Conservation (phyloP, 169 alveolate species). For the Perkinsus chesapeaki region DNA sequence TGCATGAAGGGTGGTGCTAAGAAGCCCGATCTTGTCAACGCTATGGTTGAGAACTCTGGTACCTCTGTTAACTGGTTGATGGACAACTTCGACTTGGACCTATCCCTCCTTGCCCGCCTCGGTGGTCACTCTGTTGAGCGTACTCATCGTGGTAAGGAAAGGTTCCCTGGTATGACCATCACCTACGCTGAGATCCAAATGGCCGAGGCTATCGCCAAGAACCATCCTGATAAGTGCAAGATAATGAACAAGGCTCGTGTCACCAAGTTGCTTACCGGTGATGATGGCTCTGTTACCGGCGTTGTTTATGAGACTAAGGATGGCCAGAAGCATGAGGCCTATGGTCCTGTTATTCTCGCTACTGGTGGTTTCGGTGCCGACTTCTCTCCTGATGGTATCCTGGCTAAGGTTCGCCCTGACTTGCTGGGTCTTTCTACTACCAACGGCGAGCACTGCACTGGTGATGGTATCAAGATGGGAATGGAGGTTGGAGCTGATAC, state of each 20-base stretch:
- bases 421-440: conserved; percentile 29
- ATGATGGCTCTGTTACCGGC: conserved; percentile 20
- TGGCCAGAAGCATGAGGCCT: conserved; percentile 8
- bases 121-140: conserved; percentile 56
- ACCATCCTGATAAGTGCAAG: conserved; percentile 7
- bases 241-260: conserved; percentile 21
- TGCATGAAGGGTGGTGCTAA: conserved; percentile 37
- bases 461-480: conserved; percentile 42
- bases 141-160: conserved; percentile 35
- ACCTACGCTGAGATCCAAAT: conserved; percentile 30
- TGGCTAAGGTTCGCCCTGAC: conserved; percentile 29
- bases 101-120: conserved; percentile 41
- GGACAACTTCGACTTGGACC: conserved; percentile 36
- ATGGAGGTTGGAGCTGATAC: conserved; percentile 38
- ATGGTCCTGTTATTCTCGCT: conserved; percentile 31
- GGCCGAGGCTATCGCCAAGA: conserved; percentile 32
- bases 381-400: conserved; percentile 33
- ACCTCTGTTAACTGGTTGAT: conserved; percentile 33
- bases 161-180: conserved; percentile 28
- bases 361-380: conserved; percentile 49
- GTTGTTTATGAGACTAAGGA: neutral
- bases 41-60: neutral
- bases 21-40: conserved; percentile 39
- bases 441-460: conserved; percentile 24
- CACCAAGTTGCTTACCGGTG: conserved; percentile 14